Evolutionary conservation across 1,284 basidiomycete genomes (phyloP).

Genomic region (Volvariella surrecta): DNA sequence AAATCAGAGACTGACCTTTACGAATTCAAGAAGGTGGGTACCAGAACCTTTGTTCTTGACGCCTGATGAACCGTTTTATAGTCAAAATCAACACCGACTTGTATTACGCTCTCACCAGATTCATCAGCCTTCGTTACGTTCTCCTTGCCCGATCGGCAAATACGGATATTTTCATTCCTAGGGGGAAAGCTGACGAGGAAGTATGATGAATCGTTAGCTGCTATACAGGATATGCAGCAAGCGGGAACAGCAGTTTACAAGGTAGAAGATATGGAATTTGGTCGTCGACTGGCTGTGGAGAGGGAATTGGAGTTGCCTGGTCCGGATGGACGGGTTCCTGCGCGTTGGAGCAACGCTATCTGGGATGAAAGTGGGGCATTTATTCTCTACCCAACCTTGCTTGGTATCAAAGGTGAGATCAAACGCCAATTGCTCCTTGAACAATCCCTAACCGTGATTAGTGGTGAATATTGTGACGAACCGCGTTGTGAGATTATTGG

Average conservation of each 20-base stretch:
- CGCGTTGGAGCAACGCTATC: slow-evolving; percentile 76
- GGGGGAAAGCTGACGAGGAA: slow-evolving; percentile 85
- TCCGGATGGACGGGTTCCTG: slow-evolving; percentile 60
- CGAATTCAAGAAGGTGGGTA: slow-evolving; percentile 90
- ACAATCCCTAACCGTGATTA: slow-evolving; percentile 22
- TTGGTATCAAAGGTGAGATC: slow-evolving; percentile 86
- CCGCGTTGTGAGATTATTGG: slow-evolving; percentile 82
- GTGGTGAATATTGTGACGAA: slow-evolving; percentile 95
- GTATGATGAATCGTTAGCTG: slow-evolving; percentile 91
- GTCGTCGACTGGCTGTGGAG: slow-evolving; percentile 88
- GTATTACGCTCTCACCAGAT: slow-evolving; percentile 86
- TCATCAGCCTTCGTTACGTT: slow-evolving; percentile 86
- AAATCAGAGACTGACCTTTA: slow-evolving; percentile 93
- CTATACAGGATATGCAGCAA: slow-evolving; percentile 96
- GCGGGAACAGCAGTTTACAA: slow-evolving; percentile 85
- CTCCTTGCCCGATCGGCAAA: slow-evolving; percentile 87
- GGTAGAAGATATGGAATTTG: slow-evolving; percentile 99
- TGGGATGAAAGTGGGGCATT: slow-evolving; percentile 98
- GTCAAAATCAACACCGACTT: slow-evolving; percentile 88
- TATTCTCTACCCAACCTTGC: slow-evolving; percentile 85
- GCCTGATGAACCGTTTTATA: slow-evolving; percentile 21
- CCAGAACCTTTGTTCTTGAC: background rate
- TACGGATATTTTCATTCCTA: slow-evolving; percentile 90
- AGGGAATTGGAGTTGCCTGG: slow-evolving; percentile 81
- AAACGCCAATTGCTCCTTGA: background rate